Conservation (phyloP, 495 filamentous ascomycete genomes). For the Neurospora tetraspora region DNA sequence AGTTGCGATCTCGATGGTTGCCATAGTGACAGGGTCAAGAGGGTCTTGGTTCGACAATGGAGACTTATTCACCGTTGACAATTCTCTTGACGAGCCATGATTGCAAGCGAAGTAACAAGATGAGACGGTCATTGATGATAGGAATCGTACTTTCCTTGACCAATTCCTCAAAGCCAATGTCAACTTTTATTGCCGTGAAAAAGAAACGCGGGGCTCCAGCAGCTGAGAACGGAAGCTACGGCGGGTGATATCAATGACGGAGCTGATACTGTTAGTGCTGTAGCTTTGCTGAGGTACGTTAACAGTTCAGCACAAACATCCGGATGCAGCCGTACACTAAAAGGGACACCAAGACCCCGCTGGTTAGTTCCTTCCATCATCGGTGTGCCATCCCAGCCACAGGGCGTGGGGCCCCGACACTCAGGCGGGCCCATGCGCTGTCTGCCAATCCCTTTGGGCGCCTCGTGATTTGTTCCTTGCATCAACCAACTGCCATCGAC, state of each 20-base stretch:
- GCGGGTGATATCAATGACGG: background rate
- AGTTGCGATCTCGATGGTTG: background rate
- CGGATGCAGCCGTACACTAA: constrained; percentile 7
- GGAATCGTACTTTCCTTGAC: background rate
- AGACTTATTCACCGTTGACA: background rate
- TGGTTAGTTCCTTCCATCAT: background rate
- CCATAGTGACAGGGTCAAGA: background rate
- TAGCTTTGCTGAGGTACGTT: background rate
- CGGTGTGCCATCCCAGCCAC: background rate
- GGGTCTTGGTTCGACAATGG: background rate
- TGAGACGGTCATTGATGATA: background rate
- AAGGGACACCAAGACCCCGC: constrained; percentile 8
- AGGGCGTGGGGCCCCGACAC: constrained; percentile 19
- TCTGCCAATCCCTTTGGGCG: constrained; percentile 3
- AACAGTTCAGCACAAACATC: constrained; percentile 14
- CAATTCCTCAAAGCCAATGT: background rate
- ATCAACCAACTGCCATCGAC: constrained; percentile 9
- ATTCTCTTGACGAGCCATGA: background rate
- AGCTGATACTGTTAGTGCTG: background rate
- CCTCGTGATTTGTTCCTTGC: constrained; percentile 28
- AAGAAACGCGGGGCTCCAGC: background rate
- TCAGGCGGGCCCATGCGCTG: background rate
- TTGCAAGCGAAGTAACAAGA: background rate
- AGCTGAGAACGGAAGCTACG: background rate
- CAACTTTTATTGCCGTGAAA: background rate